A percentile compares a stretch with the other conserved stretches of the same genome.
phyloP scores from a whole-genome alignment of 768 basidiomycete genomes.

The Phaeotremella skinneri region DNA sequence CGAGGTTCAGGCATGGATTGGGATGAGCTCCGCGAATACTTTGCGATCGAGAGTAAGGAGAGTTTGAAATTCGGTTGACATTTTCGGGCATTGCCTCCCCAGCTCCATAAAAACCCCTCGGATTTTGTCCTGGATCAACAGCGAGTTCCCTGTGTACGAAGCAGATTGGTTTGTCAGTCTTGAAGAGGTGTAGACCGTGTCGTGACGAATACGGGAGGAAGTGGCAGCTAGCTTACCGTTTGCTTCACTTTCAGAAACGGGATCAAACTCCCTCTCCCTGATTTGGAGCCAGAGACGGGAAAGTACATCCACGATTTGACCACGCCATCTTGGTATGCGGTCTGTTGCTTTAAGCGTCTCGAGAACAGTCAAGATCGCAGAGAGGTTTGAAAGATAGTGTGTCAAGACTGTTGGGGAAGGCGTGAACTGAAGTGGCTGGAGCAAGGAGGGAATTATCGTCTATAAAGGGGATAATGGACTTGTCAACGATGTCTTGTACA shows the following conservation, averaged over 20 bases:
- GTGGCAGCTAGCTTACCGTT: background rate
- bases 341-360: conserved; percentile 24
- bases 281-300: conserved; percentile 30
- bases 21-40: background rate
- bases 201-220: background rate
- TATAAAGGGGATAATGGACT: no score
- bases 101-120: conserved; percentile 8
- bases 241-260: background rate
- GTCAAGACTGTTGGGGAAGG: conserved; percentile 31
- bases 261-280: conserved; percentile 19
- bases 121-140: conserved; percentile 5
- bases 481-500: background rate
- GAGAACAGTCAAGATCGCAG: conserved; percentile 33
- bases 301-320: conserved; percentile 43
- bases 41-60: conserved; percentile 1
- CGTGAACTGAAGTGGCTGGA: conserved; percentile 38
- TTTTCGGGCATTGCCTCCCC: conserved; percentile 8
- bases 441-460: conserved; percentile 46
- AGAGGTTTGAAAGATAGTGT: conserved; percentile 40
- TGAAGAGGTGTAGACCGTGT: background rate
- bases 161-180: background rate
- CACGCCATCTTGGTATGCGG: conserved; percentile 44
- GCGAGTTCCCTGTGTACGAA: conserved; percentile 6
- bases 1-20: background rate
- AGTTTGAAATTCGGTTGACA: background rate